These are phyloP conservation scores for Diaporthe helianthi DNA, from an alignment of 2,329 filamentous ascomycete genomes.

Conservation along the genomic window DNA sequence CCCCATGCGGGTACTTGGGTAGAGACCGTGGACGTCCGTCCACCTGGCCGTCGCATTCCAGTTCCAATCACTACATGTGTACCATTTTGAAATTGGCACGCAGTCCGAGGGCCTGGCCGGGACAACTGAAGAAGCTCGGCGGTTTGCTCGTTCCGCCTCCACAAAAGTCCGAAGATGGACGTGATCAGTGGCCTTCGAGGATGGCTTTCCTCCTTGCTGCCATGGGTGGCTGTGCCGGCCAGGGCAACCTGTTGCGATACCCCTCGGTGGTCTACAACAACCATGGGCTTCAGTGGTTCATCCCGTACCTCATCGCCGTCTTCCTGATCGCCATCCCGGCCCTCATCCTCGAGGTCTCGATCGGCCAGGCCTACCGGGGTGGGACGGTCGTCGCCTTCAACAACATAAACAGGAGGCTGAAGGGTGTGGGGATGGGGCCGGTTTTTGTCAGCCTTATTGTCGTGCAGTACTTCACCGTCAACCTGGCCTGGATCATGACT, in stretches of 20 bases:
- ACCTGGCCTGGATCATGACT: conserved; percentile 64
- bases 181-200: conserved; percentile 63
- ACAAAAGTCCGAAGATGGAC: conserved; percentile 48
- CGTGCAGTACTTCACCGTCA: conserved; percentile 64
- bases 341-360: conserved; percentile 67
- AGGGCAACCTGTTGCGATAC: conserved; percentile 64
- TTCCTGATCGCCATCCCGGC: conserved; percentile 63
- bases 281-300: conserved; percentile 66
- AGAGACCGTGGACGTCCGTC: background rate
- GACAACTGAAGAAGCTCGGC: conserved; percentile 42
- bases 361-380: conserved; percentile 69
- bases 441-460: conserved; percentile 62
- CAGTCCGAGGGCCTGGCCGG: background rate
- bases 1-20: conserved; percentile 1
- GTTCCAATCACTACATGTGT: background rate
- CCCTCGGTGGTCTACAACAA: conserved; percentile 67
- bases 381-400: conserved; percentile 62
- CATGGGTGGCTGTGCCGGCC: conserved; percentile 65
- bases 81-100: background rate
- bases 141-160: conserved; percentile 47
- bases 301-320: conserved; percentile 62
- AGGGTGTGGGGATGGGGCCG: conserved; percentile 59
- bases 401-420: conserved; percentile 59
- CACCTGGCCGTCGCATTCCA: background rate
- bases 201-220: conserved; percentile 63